Evolutionary conservation across 352 stramenopile species (phyloP), one percentile per base, ranked within the genome.

Genomic region (Globisporangium cederbergense): DNA sequence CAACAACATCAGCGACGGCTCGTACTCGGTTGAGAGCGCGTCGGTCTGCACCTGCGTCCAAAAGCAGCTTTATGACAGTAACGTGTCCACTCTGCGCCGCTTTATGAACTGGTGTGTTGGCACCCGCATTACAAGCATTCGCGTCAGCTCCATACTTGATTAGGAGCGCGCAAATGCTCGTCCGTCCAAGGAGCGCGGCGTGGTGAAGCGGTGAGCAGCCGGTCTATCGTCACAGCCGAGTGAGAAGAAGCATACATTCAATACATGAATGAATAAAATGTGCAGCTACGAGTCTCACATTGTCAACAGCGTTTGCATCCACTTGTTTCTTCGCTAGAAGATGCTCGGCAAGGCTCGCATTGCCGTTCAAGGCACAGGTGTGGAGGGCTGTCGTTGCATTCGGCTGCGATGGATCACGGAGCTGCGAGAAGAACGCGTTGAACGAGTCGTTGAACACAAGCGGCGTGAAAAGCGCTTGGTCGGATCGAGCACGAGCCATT

Each of bases 21-120:
- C 59, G 60, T 20, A 60, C 73, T 62, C 67, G 68, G 57, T 77
- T 81, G 30, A 63, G 20, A 11, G 61, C 55, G 30, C 47, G 43
- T 4, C 43, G 58, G 34, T 72, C 51, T 4, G 68, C 68, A 20
- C 66, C 65, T 46, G 68, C 50, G 9, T 60, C 51, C 45, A 80
- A 60, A 51, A 83, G 59, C 49, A 77, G 16, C 25, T 69, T 43
- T 1, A 74, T 53, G 13, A 77, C 60, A 4, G 64, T 52, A 20
- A 32, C 14, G 34, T 64, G 51, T 8, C 71, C 73, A 20, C 73
- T 66, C 42, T 79, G 71, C 14, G 73, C 73, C 25, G 75, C 75
- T 73, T 83, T 83, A 36, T 83, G 73, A 8, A 83, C 63, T 25
- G 75, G 54, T 14, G 71, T 74, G 55, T 43, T 76, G 42, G 52